Evolutionary conservation across 2,329 filamentous ascomycete species (phyloP).

Genomic region (Akanthomyces uredinophilus): DNA sequence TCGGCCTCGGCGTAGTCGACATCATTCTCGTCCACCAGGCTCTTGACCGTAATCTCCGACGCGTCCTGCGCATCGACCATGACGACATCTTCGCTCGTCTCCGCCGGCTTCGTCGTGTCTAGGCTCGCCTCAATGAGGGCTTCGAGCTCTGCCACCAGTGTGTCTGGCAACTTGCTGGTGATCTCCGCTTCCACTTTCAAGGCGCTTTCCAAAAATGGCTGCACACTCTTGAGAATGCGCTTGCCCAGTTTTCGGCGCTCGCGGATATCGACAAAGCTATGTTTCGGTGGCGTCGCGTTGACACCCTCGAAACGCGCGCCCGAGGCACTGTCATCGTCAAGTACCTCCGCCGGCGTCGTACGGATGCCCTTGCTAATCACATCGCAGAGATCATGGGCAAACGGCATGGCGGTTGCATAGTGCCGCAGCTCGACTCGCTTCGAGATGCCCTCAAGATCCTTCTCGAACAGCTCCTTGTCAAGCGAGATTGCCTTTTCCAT

Average conservation of each 20-base stretch:
- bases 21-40: conserved; percentile 21
- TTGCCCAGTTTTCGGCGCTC: conserved; percentile 83
- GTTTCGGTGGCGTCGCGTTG: conserved; percentile 47
- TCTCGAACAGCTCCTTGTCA: conserved; percentile 57
- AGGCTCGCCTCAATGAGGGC: conserved; percentile 64
- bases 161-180: conserved; percentile 62
- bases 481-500: conserved; percentile 74
- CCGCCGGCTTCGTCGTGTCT: conserved; percentile 42
- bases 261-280: conserved; percentile 62
- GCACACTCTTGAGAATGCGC: conserved; percentile 78
- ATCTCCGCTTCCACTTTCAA: conserved; percentile 78
- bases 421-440: conserved; percentile 48
- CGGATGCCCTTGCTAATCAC: conserved; percentile 51
- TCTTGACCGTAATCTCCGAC: conserved; percentile 43
- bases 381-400: conserved; percentile 52
- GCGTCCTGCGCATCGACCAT: conserved; percentile 46
- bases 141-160: conserved; percentile 69
- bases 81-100: conserved; percentile 35
- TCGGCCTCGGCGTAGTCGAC: conserved; percentile 27
- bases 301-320: conserved; percentile 25
- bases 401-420: conserved; percentile 54
- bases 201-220: conserved; percentile 71
- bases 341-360: conserved; percentile 28
- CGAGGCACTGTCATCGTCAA: conserved; percentile 21
- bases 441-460: conserved; percentile 46